These are phyloP conservation scores for bread wheat (Triticum aestivum) DNA, from an alignment of 176 grass and related monocot species.

Conservation along the genomic window IWGSC_CS_RefSeq_v2.1 NC_057807.1:26219208-26219707, in stretches of 20 bases:
- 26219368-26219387: conserved; percentile 8
- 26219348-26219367: conserved; percentile 93
- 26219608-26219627: too few species aligned
- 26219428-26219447: conserved; percentile 4
- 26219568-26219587: not conserved
- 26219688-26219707: too few species aligned
- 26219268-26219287: not conserved
- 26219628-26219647: too few species aligned
- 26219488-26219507: too few species aligned
- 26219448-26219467: not conserved
- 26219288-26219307: conserved; percentile 77
- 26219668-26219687: too few species aligned
- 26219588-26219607: too few species aligned
- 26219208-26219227: conserved; percentile 29
- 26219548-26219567: not conserved
- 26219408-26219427: not conserved
- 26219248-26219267: not conserved
- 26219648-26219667: too few species aligned
- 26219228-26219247: conserved; percentile 11
- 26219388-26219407: not conserved
- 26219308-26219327: conserved; percentile 92
- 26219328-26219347: conserved; percentile 74
- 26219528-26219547: too few species aligned
- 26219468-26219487: too few species aligned
- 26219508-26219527: too few species aligned